Base-by-base conservation (phyloP, 495 filamentous ascomycete genomes). In the Penicillium alfredii region DNA sequence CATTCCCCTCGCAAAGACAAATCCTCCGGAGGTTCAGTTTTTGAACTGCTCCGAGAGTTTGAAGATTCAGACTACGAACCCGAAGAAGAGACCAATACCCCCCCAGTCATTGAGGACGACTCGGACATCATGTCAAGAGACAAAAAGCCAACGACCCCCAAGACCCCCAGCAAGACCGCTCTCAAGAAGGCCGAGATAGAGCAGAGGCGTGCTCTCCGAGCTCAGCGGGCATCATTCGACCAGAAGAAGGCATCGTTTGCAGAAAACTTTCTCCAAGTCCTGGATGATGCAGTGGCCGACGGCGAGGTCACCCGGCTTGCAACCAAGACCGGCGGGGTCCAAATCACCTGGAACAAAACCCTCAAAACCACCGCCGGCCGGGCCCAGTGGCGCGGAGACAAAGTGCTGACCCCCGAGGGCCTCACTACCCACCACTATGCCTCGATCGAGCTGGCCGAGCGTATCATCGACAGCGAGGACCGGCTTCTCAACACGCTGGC, bases 341-440 rank as follows among this genome's bases (percentile, higher is more conserved):
- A 71, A 28, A 72, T 97, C 27, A 56, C 73, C 24, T 98, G 92
- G 92, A 84, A 73, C 48, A 89, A 88, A 41, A 89, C 76, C 10
- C 77, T 98, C 17, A 79, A 79, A 33, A 86, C 80, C 3, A 97
- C 92, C 2, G 92, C 92, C 18, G 92, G 92, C 1, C 74, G 85
- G 19, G 90, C 90, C 14, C 81, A 77, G 45, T 94, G 87, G 87
- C 81, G 73, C 44, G 71, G 73, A 13, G 80, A 82, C 51, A 71
- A 64, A 13, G 51, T 75, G 4, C 65, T 57, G 36, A 53, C 55
- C 10, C 43, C 44, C 21, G 42, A 36, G 17, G 44, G 35, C 12
- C 44, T 22, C 19, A 23, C 16, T 15, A 11, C 21, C 33, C 34
- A 30, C 35, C 86, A 94, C 53, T 55, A 80, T 46, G 86, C 86